Base-by-base conservation (phyloP, 495 filamentous ascomycete genomes). In the Penicillium silybi region DNA sequence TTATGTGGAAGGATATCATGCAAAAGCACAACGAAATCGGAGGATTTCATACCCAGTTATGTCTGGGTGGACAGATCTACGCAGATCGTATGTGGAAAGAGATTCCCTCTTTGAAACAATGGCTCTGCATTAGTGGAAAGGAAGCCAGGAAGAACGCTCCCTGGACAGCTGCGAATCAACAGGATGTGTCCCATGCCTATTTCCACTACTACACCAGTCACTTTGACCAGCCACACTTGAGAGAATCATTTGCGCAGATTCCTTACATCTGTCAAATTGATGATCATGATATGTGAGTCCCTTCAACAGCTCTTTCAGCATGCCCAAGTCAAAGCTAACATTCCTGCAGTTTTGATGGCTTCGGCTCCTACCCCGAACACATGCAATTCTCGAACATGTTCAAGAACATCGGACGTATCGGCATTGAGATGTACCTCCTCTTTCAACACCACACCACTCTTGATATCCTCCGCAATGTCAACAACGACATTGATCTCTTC, bases 1-100 rank as follows among this genome's bases (percentile, higher is more conserved):
- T 89, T 64, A 95, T 98, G 93, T 98, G 93, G 93, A 96, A 96
- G 57, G 93, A 98, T 62, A 90, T 98, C 26, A 81, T 98, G 69
- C 92, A 96, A 68, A 97, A 96, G 76, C 95, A 98, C 66, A 82
- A 88, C 37, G 93, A 98, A 58, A 95, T 89, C 60, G 90, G 90
- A 46, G 93, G 93, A 9, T 98, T 98, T 69, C 93, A 98, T 61
- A 82, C 86, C 4, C 93, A 98, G 61, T 75, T 98, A 7, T 92
- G 90, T 19, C 75, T 96, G 2, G 93, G 93, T 32, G 90, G 91
- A 45, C 95, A 97, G 69, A 93, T 98, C 49, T 98, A 95, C 69
- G 95, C 90, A 0, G 93, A 98, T 70, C 76, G 93, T 15, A 77
- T 98, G 63, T 98, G 93, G 93, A 96, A 90, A 56, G 95, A 98